Evolutionary conservation across 129 eudicot genomes (phyloP).

Genomic region (Lonicera japonica): DNA sequence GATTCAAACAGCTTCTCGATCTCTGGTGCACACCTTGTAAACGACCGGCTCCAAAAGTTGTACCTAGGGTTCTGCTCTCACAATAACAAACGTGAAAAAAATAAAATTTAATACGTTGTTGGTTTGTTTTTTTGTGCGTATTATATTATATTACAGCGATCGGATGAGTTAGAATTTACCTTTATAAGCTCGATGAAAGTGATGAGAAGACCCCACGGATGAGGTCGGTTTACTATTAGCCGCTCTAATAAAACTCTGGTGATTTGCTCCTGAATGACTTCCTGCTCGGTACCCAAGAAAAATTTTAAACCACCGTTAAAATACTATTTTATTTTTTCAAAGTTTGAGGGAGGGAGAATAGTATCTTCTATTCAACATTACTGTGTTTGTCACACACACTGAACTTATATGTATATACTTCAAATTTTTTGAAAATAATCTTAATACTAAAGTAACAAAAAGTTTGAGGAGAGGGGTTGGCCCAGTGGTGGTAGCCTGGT

Average conservation of each 20-base stretch:
- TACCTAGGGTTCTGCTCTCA: slow-evolving; percentile 76
- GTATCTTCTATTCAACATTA: too few species aligned
- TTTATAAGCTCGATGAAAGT: slow-evolving; percentile 49
- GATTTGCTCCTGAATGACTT: slow-evolving; percentile 50
- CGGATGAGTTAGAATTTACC: slow-evolving; percentile 24
- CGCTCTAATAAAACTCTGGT: slow-evolving; percentile 50
- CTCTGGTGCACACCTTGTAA: slow-evolving; percentile 97
- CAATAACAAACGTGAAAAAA: background rate
- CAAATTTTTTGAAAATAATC: too few species aligned
- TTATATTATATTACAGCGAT: too few species aligned
- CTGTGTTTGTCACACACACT: too few species aligned
- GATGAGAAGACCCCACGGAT: slow-evolving; percentile 57
- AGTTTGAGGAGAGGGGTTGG: too few species aligned
- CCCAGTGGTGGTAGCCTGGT: too few species aligned
- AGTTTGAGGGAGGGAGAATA: too few species aligned
- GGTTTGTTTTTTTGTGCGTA: background rate
- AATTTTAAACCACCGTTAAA: too few species aligned
- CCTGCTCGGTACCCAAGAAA: slow-evolving; percentile 22
- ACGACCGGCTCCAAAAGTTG: slow-evolving; percentile 86
- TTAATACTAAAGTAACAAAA: too few species aligned
- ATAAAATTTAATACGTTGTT: too few species aligned
- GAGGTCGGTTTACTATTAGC: slow-evolving; percentile 45
- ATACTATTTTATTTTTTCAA: too few species aligned
- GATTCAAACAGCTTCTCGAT: slow-evolving; percentile 94
- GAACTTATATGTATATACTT: too few species aligned